These are phyloP conservation scores for Haplosporangium gracile DNA, from an alignment of 192 early-diverging fungal genomes.

Conservation along the genomic window DNA sequence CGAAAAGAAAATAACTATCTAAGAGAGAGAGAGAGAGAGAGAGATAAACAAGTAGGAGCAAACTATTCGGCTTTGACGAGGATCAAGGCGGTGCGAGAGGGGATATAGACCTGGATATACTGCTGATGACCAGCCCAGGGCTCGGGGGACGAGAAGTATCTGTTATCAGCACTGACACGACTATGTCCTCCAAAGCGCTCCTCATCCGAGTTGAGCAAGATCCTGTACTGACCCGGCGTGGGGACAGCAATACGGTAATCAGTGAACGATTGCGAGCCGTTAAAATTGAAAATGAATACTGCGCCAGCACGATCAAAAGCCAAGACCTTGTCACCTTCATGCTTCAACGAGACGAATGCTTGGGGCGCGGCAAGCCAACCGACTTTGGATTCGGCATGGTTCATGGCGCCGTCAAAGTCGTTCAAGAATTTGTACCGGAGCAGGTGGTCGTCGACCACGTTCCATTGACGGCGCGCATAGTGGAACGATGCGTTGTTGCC, in stretches of 20 bases:
- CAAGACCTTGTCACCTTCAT: conserved; percentile 94
- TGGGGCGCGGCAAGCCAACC: conserved; percentile 77
- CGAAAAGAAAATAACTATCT: background rate
- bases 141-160: conserved; percentile 78
- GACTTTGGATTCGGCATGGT: conserved; percentile 74
- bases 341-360: conserved; percentile 88
- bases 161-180: conserved; percentile 73
- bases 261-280: conserved; percentile 84
- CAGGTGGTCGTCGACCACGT: conserved; percentile 84
- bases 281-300: conserved; percentile 96
- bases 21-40: background rate
- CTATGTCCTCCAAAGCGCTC: conserved; percentile 84
- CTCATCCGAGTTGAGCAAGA: conserved; percentile 86
- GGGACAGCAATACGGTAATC: conserved; percentile 91
- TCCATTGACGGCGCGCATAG: conserved; percentile 95
- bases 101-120: conserved; percentile 78
- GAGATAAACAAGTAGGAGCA: background rate
- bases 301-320: conserved; percentile 92
- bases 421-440: conserved; percentile 95
- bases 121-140: conserved; percentile 81
- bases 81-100: conserved; percentile 32
- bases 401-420: conserved; percentile 91
- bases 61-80: conserved; percentile 23
- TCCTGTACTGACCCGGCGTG: conserved; percentile 76
- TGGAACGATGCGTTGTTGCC: conserved; percentile 93